A percentile compares a stretch with the other conserved stretches of the same genome.
Conservation (phyloP, 129 eudicot species). For the Lactuca sativa region DNA sequence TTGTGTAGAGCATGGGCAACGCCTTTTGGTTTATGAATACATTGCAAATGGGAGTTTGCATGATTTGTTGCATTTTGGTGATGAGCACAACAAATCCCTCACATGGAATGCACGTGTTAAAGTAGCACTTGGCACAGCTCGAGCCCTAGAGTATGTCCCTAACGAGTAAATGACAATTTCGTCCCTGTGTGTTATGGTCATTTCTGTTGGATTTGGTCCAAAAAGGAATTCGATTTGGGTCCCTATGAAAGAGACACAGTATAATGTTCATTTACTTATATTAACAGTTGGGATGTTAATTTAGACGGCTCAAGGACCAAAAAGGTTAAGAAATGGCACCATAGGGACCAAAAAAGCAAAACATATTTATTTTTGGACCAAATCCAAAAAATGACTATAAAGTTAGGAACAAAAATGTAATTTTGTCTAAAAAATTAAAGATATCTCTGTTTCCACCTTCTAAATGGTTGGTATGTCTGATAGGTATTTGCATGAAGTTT, state of each 20-base stretch:
- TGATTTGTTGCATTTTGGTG: conserved; percentile 86
- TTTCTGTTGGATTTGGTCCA: no score
- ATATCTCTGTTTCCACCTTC: no score
- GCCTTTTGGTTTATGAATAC: conserved; percentile 85
- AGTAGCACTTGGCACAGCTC: conserved; percentile 98
- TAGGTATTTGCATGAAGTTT: conserved; percentile 99
- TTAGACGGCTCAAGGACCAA: neutral
- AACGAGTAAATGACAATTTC: no score
- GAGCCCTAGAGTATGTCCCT: conserved; percentile 89
- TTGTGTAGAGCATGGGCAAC: conserved; percentile 95
- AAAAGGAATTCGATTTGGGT: no score
- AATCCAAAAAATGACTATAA: neutral
- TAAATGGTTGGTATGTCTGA: neutral
- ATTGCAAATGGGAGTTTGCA: conserved; percentile 89
- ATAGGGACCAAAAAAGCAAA: no score
- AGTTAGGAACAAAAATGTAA: no score
- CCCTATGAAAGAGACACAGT: no score
- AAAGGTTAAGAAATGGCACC: neutral
- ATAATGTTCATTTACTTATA: neutral
- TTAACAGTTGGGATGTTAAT: neutral
- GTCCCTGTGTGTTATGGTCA: neutral
- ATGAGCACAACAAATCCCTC: conserved; percentile 69
- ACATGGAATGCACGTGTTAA: conserved; percentile 96
- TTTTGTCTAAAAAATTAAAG: no score
- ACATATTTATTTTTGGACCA: neutral